Evolutionary conservation across 495 filamentous ascomycete species (phyloP), one percentile per base, ranked within the genome.

Genomic region (Penicillium flavigenum): DNA sequence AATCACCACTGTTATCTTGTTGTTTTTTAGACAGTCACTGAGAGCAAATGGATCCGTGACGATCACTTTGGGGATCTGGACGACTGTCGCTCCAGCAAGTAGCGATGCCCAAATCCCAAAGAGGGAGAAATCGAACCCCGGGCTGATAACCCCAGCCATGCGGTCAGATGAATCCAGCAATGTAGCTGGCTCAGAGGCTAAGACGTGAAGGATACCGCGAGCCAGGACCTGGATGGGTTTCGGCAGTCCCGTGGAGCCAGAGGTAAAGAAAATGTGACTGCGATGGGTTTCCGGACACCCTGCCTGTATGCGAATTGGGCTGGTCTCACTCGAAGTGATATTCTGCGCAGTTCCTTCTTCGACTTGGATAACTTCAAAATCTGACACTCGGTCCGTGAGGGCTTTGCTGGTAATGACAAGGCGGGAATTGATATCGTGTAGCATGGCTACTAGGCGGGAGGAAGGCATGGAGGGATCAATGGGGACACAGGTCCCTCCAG

Each of bases 161-260:
- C 49, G 41, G 29, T 58, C 54, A n/a, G 12, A 26, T 17, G 47
- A 9, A 2, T 22, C 29, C 14, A 51, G 5, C 10, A 51, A 3
- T 11, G 27, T 52, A 9, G 49, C 4, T 1, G 56, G 51, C 0
- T 43, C 31, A 2, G 14, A 27, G 5, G 20, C 45, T 16, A 56
- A 22, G 16, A 58, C 51, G 9, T 59, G 61, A 2, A 58, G 11
- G 6, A 63, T 14, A 34, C 38, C 22, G 20, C 20, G 5, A 34
- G 46, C 19, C 20, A 41, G 24, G 36, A 47, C 34, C n/a, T 54
- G 48, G 19, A 60, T 51, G 0, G 57, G 43, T 34, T 67, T 67
- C 0, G 64, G 64, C 47, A 59, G 44, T 4, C 64, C 51, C 7
- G 64, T 67, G 20, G 64, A 56, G 8, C 61, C 57, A 24, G 57